Base-by-base conservation (phyloP, 75 land plant genomes). In the Azolla pinnata region DNA sequence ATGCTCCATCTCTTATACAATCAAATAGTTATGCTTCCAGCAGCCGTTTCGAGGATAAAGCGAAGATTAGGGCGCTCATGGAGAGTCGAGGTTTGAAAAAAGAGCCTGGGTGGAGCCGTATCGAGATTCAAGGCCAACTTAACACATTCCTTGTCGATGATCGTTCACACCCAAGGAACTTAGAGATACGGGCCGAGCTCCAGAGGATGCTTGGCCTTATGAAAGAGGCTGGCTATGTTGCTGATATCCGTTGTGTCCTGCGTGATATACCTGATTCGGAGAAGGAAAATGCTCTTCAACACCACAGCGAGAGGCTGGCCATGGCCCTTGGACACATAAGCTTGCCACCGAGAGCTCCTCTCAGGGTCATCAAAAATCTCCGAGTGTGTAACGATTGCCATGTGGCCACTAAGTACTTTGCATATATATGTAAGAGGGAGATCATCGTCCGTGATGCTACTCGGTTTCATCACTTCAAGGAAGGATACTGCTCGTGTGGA, bases 221-320 rank as follows among this genome's bases (percentile, higher is more conserved):
- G 75, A 80, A 56, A 49, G 7, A 44, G 18, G 51, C 23, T 31
- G 88, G 88, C 0, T 81, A 78, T 64, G 66, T 67, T 0, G 76
- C 83, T 19, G 81, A 78, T 30, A 64, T 56, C 0, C 59, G 67
- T 8, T 65, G 75, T 5, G 83, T 79, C 9, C 51, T 73, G 56
- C 82, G 78, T 31, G 82, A 76, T 40, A 71, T 84, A 74, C 77
- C 74, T n/a, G 60, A 25, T 0, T 79, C 80, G 33, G 86, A 83
- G 26, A 84, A 68, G 53, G 83, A 76, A 45, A 21, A 70, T 10
- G 63, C 49, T 31, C 56, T 84, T 44, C 56, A 44, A 3, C 67
- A 74, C 34, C 87, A 84, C 46, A 83, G 83, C 62, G 87, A 84
- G 57, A 84, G 77, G 60, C 45, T 84, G 27, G 87, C 83, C 0